phyloP scores from a whole-genome alignment of 164 flowering plant species.

The Litsea cubeba region DNA sequence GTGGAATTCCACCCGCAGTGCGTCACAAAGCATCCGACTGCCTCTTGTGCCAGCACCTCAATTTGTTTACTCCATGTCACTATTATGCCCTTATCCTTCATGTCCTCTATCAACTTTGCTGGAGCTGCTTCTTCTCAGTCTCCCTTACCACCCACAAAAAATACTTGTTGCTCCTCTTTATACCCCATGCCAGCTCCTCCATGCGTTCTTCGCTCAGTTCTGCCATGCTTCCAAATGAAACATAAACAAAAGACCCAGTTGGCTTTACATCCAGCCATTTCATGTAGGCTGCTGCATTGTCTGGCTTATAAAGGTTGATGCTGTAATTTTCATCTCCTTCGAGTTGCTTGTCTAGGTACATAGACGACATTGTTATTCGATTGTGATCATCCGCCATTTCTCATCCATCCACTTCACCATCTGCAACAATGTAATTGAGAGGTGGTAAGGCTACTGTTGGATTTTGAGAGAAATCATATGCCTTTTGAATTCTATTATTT shows the following conservation, averaged over 20 bases:
- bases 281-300: conserved; percentile 10
- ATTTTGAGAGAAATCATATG: no score
- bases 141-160: conserved; percentile 47
- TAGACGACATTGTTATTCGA: conserved; percentile 36
- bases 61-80: conserved; percentile 45
- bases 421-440: conserved; percentile 1
- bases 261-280: conserved; percentile 28
- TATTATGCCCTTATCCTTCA: conserved; percentile 27
- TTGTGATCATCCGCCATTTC: conserved; percentile 9
- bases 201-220: conserved; percentile 18
- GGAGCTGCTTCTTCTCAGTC: conserved; percentile 35
- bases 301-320: conserved; percentile 19
- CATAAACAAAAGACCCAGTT: conserved; percentile 27
- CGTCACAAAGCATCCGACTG: conserved; percentile 50
- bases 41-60: conserved; percentile 33
- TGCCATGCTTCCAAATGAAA: conserved; percentile 34
- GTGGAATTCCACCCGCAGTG: conserved; percentile 63
- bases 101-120: conserved; percentile 22
- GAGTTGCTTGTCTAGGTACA: conserved; percentile 19
- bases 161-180: conserved; percentile 7
- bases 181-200: conserved; percentile 32
- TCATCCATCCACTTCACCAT: conserved; percentile 23
- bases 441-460: no score
- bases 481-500: neutral
- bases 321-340: conserved; percentile 23